Percentiles rank a stretch among this genome's conserved stretches.
Evolutionary conservation across 306 rosid genomes (phyloP).

Genomic region (Boehmeria nivea): DNA sequence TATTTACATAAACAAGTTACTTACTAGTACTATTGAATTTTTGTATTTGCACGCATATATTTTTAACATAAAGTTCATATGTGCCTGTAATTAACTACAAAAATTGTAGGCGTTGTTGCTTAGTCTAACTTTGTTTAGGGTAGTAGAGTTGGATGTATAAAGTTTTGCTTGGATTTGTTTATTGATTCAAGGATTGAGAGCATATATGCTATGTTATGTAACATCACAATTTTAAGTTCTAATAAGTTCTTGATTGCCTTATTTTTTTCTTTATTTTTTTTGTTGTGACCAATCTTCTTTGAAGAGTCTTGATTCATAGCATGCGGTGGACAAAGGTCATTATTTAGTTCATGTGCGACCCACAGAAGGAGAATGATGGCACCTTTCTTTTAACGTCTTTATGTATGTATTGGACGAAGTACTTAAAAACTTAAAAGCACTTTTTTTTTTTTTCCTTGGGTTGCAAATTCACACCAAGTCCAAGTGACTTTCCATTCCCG

Average conservation of each 20-base stretch:
- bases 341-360: slow-evolving; percentile 5
- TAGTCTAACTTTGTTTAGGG: slow-evolving; percentile 2
- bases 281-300: no score
- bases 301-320: no score
- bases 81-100: slow-evolving; percentile 6
- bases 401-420: no score
- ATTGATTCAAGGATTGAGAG: neutral
- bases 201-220: neutral
- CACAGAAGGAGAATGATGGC: neutral
- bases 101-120: neutral
- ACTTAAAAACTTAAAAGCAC: no score
- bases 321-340: no score
- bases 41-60: no score
- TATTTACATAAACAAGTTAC: neutral
- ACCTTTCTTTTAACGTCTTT: no score
- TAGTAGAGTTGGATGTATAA: neutral
- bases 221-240: no score
- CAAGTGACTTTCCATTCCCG: neutral
- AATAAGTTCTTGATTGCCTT: no score
- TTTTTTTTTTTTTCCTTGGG: no score
- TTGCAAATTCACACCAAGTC: neutral
- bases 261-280: no score
- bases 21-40: neutral
- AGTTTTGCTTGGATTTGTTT: neutral
- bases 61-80: neutral